A percentile compares a stretch with the other conserved stretches of the same genome.
Evolutionary conservation across 495 filamentous ascomycete genomes (phyloP).

Genomic region (Podospora appendiculata): DNA sequence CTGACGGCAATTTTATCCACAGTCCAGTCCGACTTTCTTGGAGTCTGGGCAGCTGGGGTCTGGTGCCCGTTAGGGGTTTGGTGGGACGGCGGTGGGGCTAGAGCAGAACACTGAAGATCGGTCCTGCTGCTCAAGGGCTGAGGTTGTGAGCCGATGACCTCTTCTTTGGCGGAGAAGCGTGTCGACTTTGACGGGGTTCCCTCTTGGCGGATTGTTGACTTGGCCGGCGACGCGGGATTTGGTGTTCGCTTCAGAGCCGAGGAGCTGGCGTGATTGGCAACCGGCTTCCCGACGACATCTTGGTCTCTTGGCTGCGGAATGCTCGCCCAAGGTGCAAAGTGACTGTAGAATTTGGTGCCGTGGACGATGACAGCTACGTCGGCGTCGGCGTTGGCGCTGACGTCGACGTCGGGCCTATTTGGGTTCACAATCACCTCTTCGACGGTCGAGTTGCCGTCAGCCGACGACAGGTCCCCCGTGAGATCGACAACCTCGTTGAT

Average conservation of each 20-base stretch:
- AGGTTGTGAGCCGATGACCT: not conserved
- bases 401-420: not conserved
- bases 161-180: not conserved
- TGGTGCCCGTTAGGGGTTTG: slow-evolving; percentile 10
- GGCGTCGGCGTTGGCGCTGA: too few relatives aligned
- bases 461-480: not conserved
- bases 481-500: too few relatives aligned
- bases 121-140: not conserved
- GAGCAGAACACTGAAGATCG: not conserved
- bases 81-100: slow-evolving; percentile 3
- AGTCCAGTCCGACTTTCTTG: slow-evolving; percentile 28
- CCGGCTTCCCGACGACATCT: too few relatives aligned
- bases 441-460: not conserved
- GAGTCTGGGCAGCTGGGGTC: slow-evolving; percentile 23
- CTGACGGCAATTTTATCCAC: slow-evolving; percentile 24
- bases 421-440: not conserved
- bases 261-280: not conserved
- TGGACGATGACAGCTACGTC: too few relatives aligned
- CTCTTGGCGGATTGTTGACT: not conserved
- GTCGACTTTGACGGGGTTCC: not conserved
- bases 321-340: too few relatives aligned
- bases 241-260: too few relatives aligned
- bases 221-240: too few relatives aligned
- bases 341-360: too few relatives aligned
- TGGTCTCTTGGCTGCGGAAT: too few relatives aligned